phyloP scores from a whole-genome alignment of 106 monocot genomes.

The Allium sativum region DNA sequence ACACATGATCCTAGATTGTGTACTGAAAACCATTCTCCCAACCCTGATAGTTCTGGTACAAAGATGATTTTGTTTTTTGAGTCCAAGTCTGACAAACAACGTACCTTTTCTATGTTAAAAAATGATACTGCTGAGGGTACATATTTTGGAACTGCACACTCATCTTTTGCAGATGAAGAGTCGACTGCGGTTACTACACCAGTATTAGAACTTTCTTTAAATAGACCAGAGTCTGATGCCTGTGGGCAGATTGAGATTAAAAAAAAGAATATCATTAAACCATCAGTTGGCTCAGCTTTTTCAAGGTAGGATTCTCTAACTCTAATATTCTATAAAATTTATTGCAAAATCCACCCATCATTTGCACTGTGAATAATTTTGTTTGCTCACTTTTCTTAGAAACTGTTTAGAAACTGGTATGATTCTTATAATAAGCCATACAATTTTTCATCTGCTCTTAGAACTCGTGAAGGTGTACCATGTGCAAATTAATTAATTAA shows the following conservation, averaged over 20 bases:
- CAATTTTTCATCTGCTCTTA: too few relatives aligned
- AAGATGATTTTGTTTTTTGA: slow-evolving; percentile 21
- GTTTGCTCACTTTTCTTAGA: too few relatives aligned
- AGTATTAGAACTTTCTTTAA: slow-evolving; percentile 32
- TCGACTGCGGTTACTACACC: slow-evolving; percentile 17
- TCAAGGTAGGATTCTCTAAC: slow-evolving; percentile 44
- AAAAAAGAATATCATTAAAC: slow-evolving; percentile 47
- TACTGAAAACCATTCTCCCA: slow-evolving; percentile 9
- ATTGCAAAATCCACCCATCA: too few relatives aligned
- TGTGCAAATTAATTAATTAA: too few relatives aligned
- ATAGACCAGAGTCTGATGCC: slow-evolving; percentile 20
- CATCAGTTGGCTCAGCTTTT: slow-evolving; percentile 77
- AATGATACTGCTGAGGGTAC: slow-evolving; percentile 4
- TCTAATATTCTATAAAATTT: too few relatives aligned
- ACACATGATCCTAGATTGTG: slow-evolving; percentile 7
- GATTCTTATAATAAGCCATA: too few relatives aligned
- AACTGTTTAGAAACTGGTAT: too few relatives aligned
- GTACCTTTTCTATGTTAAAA: slow-evolving; percentile 14
- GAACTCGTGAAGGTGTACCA: too few relatives aligned
- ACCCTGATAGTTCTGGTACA: slow-evolving; percentile 4
- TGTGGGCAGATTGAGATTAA: slow-evolving; percentile 18
- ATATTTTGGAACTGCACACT: slow-evolving; percentile 11
- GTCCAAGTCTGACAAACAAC: slow-evolving; percentile 20
- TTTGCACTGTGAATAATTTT: too few relatives aligned
- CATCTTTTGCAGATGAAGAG: slow-evolving; percentile 12